phyloP scores from a whole-genome alignment of 805 yeast genomes.

The Sugiyamaella lignohabitans region DNA sequence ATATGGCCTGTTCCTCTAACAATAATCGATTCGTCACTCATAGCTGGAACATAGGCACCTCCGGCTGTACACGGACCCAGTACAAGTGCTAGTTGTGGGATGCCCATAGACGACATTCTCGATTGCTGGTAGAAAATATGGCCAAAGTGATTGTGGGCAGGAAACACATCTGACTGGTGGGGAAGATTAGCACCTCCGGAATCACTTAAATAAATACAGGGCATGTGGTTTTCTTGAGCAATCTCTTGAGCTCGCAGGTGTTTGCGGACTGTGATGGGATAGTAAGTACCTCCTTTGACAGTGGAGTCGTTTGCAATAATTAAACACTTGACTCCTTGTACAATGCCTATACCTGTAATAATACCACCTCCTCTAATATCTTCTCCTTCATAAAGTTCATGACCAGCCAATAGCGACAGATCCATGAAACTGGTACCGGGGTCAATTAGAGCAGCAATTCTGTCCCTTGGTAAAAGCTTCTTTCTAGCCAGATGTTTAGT shows the following conservation, averaged over 20 bases:
- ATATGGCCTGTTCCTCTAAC: conserved; percentile 31
- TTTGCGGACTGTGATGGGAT: conserved; percentile 31
- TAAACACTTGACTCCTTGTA: conserved; percentile 26
- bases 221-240: conserved; percentile 28
- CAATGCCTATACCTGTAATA: conserved; percentile 30
- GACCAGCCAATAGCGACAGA: conserved; percentile 28
- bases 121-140: conserved; percentile 31
- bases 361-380: conserved; percentile 31
- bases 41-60: conserved; percentile 33
- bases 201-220: conserved; percentile 29
- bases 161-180: conserved; percentile 32
- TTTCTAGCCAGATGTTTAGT: conserved; percentile 25
- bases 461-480: conserved; percentile 29
- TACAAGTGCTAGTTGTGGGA: conserved; percentile 30
- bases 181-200: conserved; percentile 33
- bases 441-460: conserved; percentile 27
- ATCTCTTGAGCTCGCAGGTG: conserved; percentile 31
- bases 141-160: conserved; percentile 31
- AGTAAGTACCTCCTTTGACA: conserved; percentile 32
- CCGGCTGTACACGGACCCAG: conserved; percentile 33
- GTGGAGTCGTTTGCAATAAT: conserved; percentile 31
- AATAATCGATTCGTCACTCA: conserved; percentile 31
- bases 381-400: conserved; percentile 27
- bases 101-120: conserved; percentile 26
- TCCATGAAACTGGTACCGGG: conserved; percentile 29